A percentile compares a stretch with the other conserved stretches of the same genome.
phyloP scores from a whole-genome alignment of 768 basidiomycete genomes.

The Psilocybe cyanescens region DNA sequence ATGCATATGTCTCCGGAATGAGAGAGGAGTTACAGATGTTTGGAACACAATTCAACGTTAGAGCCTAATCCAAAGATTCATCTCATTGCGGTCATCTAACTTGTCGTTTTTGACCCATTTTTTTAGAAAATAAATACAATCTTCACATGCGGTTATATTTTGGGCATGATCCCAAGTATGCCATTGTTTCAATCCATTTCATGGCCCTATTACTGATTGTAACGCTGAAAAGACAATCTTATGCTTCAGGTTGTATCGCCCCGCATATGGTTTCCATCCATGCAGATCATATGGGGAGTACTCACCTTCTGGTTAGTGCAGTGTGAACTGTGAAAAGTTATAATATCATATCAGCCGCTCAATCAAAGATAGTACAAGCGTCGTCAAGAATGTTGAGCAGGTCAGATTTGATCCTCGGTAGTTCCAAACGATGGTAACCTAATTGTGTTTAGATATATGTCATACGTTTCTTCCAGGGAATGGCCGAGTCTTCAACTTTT shows the following conservation, averaged over 20 bases:
- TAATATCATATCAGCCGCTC: background rate
- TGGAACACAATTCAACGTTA: constrained; percentile 65
- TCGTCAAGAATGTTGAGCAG: constrained; percentile 58
- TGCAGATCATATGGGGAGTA: constrained; percentile 69
- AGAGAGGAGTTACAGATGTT: constrained; percentile 69
- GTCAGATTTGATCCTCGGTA: constrained; percentile 28
- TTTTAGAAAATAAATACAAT: constrained; percentile 68
- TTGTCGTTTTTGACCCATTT: constrained; percentile 2
- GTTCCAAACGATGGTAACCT: background rate
- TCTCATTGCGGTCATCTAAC: background rate
- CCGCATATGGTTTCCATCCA: constrained; percentile 66
- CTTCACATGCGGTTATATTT: constrained; percentile 76
- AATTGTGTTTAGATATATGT: constrained; percentile 53
- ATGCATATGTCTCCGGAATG: constrained; percentile 84
- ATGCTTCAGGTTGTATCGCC: constrained; percentile 67
- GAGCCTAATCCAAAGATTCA: constrained; percentile 7
- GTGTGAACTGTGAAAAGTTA: background rate
- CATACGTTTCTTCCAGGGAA: constrained; percentile 74
- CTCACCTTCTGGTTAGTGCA: constrained; percentile 61
- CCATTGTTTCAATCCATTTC: background rate
- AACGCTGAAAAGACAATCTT: constrained; percentile 56
- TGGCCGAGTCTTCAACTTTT: constrained; percentile 77
- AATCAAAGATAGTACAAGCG: constrained; percentile 48
- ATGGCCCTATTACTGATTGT: background rate
- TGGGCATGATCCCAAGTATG: constrained; percentile 74